Evolutionary conservation across 2,329 filamentous ascomycete genomes (phyloP).

Genomic region (Aspergillus hiratsukae): DNA sequence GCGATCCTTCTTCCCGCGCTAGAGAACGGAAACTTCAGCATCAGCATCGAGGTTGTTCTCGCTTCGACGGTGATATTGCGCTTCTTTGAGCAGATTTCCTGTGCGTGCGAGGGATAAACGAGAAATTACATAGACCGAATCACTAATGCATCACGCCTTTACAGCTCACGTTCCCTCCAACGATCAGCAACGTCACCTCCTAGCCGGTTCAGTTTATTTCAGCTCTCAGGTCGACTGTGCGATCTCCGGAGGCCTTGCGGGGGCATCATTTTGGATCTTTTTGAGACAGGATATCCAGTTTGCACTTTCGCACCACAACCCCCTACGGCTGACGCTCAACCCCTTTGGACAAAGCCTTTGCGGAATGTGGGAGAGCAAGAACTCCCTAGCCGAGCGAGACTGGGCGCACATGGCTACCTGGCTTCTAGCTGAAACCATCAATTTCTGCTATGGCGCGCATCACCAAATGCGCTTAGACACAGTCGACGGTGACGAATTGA

Average conservation of each 20-base stretch:
- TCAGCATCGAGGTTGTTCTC: slow-evolving; percentile 31
- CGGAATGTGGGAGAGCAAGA: slow-evolving; percentile 22
- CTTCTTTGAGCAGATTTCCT: slow-evolving; percentile 34
- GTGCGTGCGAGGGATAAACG: slow-evolving; percentile 14
- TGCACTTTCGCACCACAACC: slow-evolving; percentile 28
- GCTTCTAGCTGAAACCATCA: slow-evolving; percentile 31
- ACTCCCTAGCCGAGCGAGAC: slow-evolving; percentile 25
- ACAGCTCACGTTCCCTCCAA: slow-evolving; percentile 29
- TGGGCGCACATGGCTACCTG: slow-evolving; percentile 32
- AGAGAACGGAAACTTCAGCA: slow-evolving; percentile 27
- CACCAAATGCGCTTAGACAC: slow-evolving; percentile 14
- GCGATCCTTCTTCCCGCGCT: slow-evolving; percentile 31
- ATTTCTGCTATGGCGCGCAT: slow-evolving; percentile 28
- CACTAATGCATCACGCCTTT: slow-evolving; percentile 2
- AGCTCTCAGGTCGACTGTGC: slow-evolving; percentile 32
- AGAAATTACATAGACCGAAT: background rate
- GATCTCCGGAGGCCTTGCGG: slow-evolving; percentile 28
- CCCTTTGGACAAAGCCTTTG: slow-evolving; percentile 29
- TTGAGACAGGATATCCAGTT: slow-evolving; percentile 35
- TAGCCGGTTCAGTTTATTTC: slow-evolving; percentile 33
- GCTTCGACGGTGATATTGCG: slow-evolving; percentile 33
- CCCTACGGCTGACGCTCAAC: slow-evolving; percentile 27
- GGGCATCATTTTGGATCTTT: slow-evolving; percentile 34
- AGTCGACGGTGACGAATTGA: slow-evolving; percentile 17
- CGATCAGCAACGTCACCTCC: slow-evolving; percentile 31